Conservation (phyloP, 139 green algal species). For the Marvania coccoides region DNA sequence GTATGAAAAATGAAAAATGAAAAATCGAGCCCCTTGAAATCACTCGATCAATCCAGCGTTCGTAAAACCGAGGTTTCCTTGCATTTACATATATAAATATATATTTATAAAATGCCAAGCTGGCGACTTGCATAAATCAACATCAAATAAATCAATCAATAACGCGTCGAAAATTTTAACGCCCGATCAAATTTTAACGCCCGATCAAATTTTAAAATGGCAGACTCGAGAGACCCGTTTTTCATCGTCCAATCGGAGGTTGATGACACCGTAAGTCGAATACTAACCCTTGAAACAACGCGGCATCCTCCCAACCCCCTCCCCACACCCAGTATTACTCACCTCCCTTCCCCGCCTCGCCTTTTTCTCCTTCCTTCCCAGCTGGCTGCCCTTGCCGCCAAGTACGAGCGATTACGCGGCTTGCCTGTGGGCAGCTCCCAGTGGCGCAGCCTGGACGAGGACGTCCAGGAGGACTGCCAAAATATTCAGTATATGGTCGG, state of each 20-base stretch:
- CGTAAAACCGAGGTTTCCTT: too few relatives aligned
- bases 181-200: too few relatives aligned
- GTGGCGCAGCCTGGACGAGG: conserved; percentile 2
- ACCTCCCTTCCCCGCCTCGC: not conserved
- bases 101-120: too few relatives aligned
- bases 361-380: not conserved
- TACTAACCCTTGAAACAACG: not conserved
- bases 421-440: conserved; percentile 10
- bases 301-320: not conserved
- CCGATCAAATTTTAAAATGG: too few relatives aligned
- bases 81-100: too few relatives aligned
- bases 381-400: conserved; percentile 11
- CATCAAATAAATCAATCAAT: too few relatives aligned
- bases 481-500: conserved; percentile 44
- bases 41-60: too few relatives aligned
- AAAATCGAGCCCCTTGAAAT: too few relatives aligned
- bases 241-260: conserved; percentile 30
- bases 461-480: conserved; percentile 43
- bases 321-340: not conserved
- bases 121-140: too few relatives aligned
- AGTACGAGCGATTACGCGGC: conserved; percentile 17
- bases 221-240: conserved; percentile 14
- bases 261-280: conserved; percentile 17
- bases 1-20: too few relatives aligned
- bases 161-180: too few relatives aligned